A percentile compares a stretch with the other conserved stretches of the same genome.
Conservation (phyloP, 345 rosid species). For the Fremontodendron californicum region DNA sequence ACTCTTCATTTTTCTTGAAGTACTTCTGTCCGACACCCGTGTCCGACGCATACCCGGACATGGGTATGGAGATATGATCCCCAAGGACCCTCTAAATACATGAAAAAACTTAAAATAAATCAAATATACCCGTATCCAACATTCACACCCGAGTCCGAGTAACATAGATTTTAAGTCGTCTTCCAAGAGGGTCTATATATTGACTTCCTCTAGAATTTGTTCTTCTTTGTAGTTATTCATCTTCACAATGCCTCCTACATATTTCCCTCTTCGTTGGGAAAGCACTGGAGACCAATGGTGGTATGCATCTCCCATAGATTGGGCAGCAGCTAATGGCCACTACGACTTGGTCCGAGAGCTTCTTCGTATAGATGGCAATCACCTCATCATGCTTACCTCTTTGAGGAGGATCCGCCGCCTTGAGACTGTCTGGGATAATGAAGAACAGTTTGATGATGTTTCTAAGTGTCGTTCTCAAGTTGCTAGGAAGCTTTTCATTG, state of each 20-base stretch:
- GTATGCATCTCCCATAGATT: slow-evolving; percentile 94
- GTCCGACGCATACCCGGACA: no score
- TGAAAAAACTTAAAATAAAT: no score
- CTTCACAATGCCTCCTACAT: slow-evolving; percentile 52
- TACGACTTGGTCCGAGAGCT: slow-evolving; percentile 86
- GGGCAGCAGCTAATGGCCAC: slow-evolving; percentile 92
- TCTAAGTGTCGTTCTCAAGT: slow-evolving; percentile 66
- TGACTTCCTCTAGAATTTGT: not conserved
- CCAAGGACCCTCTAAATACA: no score
- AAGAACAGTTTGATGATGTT: slow-evolving; percentile 58
- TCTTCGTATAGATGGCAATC: slow-evolving; percentile 72
- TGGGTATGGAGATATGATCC: no score
- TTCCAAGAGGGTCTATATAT: no score
- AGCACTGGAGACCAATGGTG: slow-evolving; percentile 99
- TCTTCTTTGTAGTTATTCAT: not conserved
- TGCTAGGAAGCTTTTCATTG: slow-evolving; percentile 58
- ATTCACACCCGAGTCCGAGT: no score
- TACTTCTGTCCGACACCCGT: no score
- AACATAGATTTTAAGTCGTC: no score
- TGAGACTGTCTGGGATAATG: slow-evolving; percentile 93
- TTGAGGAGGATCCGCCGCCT: slow-evolving; percentile 90
- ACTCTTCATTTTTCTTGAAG: no score
- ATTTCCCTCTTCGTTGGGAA: slow-evolving; percentile 91
- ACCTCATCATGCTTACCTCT: slow-evolving; percentile 88
- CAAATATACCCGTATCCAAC: no score